Base-by-base conservation (phyloP, 306 rosid genomes). In the Begonia peltatifolia region DNA sequence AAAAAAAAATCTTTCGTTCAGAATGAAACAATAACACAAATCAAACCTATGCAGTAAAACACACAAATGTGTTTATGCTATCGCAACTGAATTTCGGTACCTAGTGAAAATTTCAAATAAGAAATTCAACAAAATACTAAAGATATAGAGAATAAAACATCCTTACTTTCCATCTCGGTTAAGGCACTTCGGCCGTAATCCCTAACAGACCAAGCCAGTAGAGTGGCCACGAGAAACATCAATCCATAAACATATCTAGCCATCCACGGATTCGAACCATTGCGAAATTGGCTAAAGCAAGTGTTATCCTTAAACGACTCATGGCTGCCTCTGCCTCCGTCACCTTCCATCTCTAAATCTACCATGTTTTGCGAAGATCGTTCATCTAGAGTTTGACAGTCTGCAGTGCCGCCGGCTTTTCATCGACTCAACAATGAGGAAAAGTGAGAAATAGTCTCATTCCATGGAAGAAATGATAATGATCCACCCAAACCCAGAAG, bases 191-290 rank as follows among this genome's bases (percentile, higher is more conserved):
- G 63, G 25, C 84, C 84, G 52, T 81, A 84, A 67, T 92, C 99
- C 68, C 96, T 84, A 9, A 83, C 84, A 46, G 88, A 92, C 99
- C 99, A 92, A 9, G 99, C 96, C 41, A 87, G 63, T 15, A 92
- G 64, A 69, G 74, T 92, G 6, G 93, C 79, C 2, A 68, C 46
- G 36, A 92, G 60, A 63, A 92, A 92, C 60, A 92, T 71, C n/a
- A 92, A 59, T 10, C 69, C 96, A 57, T 92, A 92, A 7, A 54
- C 92, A 71, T 86, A 92, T 83, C 99, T 86, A 41, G 99, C 99
- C 84, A 92, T 79, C 93, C 81, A 79, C 10, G 94, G 96, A 84
- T 92, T 92, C 2, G 87, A 83, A 23, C 68, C 84, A 75, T 83
- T 86, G 43, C 73, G 66, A 71, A 92, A 44, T 44, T 44, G 48